Base-by-base conservation (phyloP, 768 basidiomycete genomes). In the Bullera alba region DNA sequence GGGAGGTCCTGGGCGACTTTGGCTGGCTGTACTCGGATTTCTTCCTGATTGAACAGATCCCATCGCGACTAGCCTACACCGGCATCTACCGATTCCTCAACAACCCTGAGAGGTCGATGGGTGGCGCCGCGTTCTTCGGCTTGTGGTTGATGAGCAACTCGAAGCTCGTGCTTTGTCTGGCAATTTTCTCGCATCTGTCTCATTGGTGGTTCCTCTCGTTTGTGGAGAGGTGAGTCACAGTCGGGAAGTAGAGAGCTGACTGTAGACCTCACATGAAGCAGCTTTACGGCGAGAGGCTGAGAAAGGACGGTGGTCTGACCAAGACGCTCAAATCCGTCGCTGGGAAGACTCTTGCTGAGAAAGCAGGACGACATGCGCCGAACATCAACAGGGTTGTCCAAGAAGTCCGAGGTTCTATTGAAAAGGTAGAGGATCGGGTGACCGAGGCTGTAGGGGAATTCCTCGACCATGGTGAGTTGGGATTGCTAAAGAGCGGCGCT, bases 21-120 rank as follows among this genome's bases (percentile, higher is more conserved):
- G 95, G 95, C 22, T 99, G 95, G 95, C 92, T 96, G 75, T 99
- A 95, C 60, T 91, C 90, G 21, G 89, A 93, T 73, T 93, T 93
- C 75, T 92, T 92, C 77, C 85, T 92, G 16, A 61, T 67, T 75
- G 88, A 93, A 62, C 85, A 90, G 56, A 92, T 87, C 71, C 89
- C 93, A 3, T 75, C 85, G 0, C 81, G 87, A 53, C 76, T 97
- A 7, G 89, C 92, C 52, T 97, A 97, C 70, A 92, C 90, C 46
- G 95, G 95, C 27, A 96, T 99, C 58, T 99, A 93, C 74, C 83
- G 93, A 82, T 92, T 88, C 75, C 76, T 93, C 32, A 90, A 95
- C 72, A 93, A 96, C 65, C 93, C 93, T 0, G 93, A 96, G 70
- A 67, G 75, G 27, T 81, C 89, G 28, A 88, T 92, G 83, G 90